Evolutionary conservation across 2,329 filamentous ascomycete species (phyloP), one percentile per base, ranked within the genome.

Genomic region (Monosporascus sp.): DNA sequence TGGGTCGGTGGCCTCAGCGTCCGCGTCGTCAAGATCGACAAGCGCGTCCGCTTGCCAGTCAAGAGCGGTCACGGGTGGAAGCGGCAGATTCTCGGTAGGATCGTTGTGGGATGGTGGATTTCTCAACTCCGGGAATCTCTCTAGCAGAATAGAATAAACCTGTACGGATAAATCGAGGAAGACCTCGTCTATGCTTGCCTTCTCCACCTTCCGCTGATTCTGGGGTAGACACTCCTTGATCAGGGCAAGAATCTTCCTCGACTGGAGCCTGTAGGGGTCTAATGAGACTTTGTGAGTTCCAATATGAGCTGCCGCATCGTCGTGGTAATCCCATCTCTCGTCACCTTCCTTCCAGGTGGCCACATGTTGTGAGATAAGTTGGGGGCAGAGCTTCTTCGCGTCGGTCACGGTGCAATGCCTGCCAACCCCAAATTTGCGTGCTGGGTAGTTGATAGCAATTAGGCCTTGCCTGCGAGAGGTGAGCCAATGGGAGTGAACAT

Each of bases 371-470:
- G 89, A 77, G 53, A 95, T 85, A 31, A 99, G 78, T 15, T 88
- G 77, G 0, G 93, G 92, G 64, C 94, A 99, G 57, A 90, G 77
- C 70, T 93, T 93, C 70, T 85, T 87, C 18, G 94, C 94, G 65
- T 97, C 94, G 4, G 78, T 77, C 43, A 90, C 80, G 8, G 85
- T 88, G 58, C 93, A 86, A 73, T 95, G 89, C 36, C 93, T 78
- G 45, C 78, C 87, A 51, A 99, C 85, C 2, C 90, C 91, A 63
- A 83, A 92, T 8, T 81, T 80, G 17, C 94, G 85, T 5, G 93
- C 92, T 2, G 94, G 85, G 66, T 99, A 99, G 74, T 99, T 99
- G 70, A 99, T 85, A 3, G 94, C 94, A 67, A 99, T 99, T 24
- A 99, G 78, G 8, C 89, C 90, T 70, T 95, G 89, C 88, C 88